Percentiles rank a stretch among this genome's conserved stretches.
These are phyloP conservation scores for Starmerella apicola DNA, from an alignment of 805 yeast species.

Conservation along the genomic window DNA sequence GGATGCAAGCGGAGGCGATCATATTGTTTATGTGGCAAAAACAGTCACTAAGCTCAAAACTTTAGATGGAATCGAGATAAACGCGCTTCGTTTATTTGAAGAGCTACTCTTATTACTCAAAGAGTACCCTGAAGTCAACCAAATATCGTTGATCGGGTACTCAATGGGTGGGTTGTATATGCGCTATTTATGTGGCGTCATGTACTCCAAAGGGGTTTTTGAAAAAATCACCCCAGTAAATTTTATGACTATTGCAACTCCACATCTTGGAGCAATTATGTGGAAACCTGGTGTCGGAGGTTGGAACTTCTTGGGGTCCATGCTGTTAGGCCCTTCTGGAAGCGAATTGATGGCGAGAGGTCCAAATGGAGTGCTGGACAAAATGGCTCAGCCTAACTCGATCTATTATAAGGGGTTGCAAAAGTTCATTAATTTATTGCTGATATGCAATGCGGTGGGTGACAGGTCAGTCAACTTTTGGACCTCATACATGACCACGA, in stretches of 20 bases:
- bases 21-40: slow-evolving; percentile 33
- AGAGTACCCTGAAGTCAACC: slow-evolving; percentile 37
- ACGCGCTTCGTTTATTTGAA: slow-evolving; percentile 42
- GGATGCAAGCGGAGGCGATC: slow-evolving; percentile 34
- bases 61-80: slow-evolving; percentile 70
- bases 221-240: slow-evolving; percentile 45
- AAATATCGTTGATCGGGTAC: slow-evolving; percentile 70
- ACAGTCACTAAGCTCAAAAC: slow-evolving; percentile 59
- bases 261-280: slow-evolving; percentile 39
- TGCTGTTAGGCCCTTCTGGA: slow-evolving; percentile 55
- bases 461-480: slow-evolving; percentile 82
- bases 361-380: slow-evolving; percentile 35
- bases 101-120: slow-evolving; percentile 40
- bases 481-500: slow-evolving; percentile 63
- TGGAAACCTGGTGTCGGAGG: slow-evolving; percentile 3
- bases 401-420: slow-evolving; percentile 42
- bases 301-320: slow-evolving; percentile 42
- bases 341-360: slow-evolving; percentile 44
- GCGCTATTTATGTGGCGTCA: slow-evolving; percentile 62
- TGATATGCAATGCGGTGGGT: slow-evolving; percentile 62
- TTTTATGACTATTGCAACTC: slow-evolving; percentile 61
- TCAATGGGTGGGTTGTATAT: slow-evolving; percentile 76
- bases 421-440: slow-evolving; percentile 42
- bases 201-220: slow-evolving; percentile 41
- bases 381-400: slow-evolving; percentile 39